Percentiles rank a stretch among this genome's conserved stretches.
Evolutionary conservation across 306 rosid genomes (phyloP).

Genomic region (Prunus mira): DNA sequence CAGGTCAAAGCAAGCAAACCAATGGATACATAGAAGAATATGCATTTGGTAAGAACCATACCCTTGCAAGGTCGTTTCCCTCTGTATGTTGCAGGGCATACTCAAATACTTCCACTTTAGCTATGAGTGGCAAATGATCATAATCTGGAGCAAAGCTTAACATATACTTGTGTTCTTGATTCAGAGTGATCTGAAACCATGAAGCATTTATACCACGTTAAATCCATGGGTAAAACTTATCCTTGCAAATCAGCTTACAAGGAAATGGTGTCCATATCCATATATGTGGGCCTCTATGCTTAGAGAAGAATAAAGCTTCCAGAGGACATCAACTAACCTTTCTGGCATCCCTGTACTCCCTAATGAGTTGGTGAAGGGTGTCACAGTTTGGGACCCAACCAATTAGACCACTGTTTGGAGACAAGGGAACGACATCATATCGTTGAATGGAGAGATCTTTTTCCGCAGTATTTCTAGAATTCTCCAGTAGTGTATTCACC

Average conservation of each 20-base stretch:
- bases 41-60: conserved; percentile 23
- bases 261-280: not conserved
- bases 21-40: conserved; percentile 1
- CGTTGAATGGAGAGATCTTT: conserved; percentile 85
- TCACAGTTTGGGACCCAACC: conserved; percentile 99
- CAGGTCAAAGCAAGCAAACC: conserved; percentile 19
- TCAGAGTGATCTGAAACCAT: conserved; percentile 71
- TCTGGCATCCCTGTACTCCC: conserved; percentile 91
- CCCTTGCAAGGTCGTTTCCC: conserved; percentile 92
- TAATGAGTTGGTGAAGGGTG: conserved; percentile 83
- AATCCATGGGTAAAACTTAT: not conserved
- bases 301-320: not conserved
- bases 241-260: not conserved
- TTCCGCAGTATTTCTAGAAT: conserved; percentile 77
- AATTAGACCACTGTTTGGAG: conserved; percentile 96
- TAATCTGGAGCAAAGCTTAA: conserved; percentile 96
- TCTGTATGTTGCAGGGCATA: conserved; percentile 84
- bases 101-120: conserved; percentile 97
- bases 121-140: conserved; percentile 92
- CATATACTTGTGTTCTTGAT: conserved; percentile 95
- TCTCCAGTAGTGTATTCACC: conserved; percentile 89
- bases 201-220: conserved; percentile 14
- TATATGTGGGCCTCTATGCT: not conserved
- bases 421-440: conserved; percentile 84
- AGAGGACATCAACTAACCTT: conserved; percentile 57